Base-by-base conservation (phyloP, 352 stramenopile species). In the Phytopythium helicoides region DNA sequence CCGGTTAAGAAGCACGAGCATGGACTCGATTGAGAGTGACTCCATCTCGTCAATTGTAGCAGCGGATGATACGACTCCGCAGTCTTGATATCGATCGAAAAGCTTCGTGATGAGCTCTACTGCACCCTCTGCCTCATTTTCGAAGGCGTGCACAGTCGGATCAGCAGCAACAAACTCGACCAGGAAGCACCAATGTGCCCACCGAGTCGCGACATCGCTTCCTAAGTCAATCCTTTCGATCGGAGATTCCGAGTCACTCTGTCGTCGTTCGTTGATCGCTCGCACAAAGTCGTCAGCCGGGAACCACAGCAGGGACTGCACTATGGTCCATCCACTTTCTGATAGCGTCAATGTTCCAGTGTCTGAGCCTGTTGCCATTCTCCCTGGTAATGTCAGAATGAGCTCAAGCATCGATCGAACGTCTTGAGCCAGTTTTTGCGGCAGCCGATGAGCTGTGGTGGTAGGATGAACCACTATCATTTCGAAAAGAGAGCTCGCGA, bases 231-330 rank as follows among this genome's bases (percentile, higher is more conserved):
- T 41, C n/a, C 46, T 47, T 6, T 57, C 33, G 4, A 38, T 23
- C n/a, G 52, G 11, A 15, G 22, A 37, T 9, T 18, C 18, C 6
- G 25, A 35, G 4, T 54, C 39, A 7, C 42, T 39, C 1, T 28
- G 53, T n/a, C 62, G 60, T 4, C 72, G 72, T 42, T 83, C 63
- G 8, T 28, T 34, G 14, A 83, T 60, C 6, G 72, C 72, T 16
- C 72, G 66, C 14, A 74, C 38, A 67, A 83, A 70, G 11, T 83
- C 72, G 37, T 39, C 36, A 11, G 61, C 33, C 37, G 66, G 58
- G 26, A 76, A 65, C 72, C 72, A 80, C 11, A 83, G 47, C 16
- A 83, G 57, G 12, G 59, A 52, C 8, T 57, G 54, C 10, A 74
- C 25, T 25, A 50, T 50, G 6, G 44, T 18, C n/a, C 16, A 38